These are phyloP conservation scores for Artemisia tridentata DNA, from an alignment of 129 eudicot species.

Conservation along the genomic window DNA sequence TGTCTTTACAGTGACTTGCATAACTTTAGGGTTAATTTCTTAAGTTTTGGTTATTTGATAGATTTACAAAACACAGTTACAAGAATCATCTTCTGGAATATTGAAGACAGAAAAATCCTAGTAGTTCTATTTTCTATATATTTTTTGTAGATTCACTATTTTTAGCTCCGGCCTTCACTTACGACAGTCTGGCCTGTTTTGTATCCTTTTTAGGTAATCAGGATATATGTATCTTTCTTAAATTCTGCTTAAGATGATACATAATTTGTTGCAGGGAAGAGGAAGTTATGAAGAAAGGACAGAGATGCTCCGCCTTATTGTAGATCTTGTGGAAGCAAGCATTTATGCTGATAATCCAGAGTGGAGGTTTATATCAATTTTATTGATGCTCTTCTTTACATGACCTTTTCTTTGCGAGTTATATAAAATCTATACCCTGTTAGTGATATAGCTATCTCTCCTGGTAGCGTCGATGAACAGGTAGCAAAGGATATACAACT, in stretches of 20 bases:
- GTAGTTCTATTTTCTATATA: not conserved
- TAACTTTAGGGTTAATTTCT: not conserved
- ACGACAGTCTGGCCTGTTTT: not conserved
- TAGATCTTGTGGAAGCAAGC: constrained; percentile 98
- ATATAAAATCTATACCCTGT: not conserved
- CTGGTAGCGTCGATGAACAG: constrained; percentile 88
- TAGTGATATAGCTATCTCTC: not conserved
- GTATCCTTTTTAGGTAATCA: constrained; percentile 10
- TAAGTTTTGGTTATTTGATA: too few species aligned
- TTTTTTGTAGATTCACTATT: not conserved
- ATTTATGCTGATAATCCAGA: constrained; percentile 94
- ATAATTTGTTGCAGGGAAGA: constrained; percentile 66
- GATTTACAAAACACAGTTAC: too few species aligned
- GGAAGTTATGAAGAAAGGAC: constrained; percentile 98
- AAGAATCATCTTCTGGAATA: too few species aligned
- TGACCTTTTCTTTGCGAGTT: constrained; percentile 1
- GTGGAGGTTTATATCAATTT: constrained; percentile 59
- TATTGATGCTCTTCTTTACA: not conserved
- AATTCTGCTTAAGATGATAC: not conserved
- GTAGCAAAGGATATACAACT: constrained; percentile 90
- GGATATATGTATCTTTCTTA: not conserved
- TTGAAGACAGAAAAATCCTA: not conserved
- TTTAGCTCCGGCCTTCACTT: constrained; percentile 14
- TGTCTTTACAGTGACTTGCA: not conserved
- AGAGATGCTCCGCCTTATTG: constrained; percentile 89